Evolutionary conservation across 805 yeast species (phyloP), one percentile per base, ranked within the genome.

Genomic region (Metschnikowia vanudenii): DNA sequence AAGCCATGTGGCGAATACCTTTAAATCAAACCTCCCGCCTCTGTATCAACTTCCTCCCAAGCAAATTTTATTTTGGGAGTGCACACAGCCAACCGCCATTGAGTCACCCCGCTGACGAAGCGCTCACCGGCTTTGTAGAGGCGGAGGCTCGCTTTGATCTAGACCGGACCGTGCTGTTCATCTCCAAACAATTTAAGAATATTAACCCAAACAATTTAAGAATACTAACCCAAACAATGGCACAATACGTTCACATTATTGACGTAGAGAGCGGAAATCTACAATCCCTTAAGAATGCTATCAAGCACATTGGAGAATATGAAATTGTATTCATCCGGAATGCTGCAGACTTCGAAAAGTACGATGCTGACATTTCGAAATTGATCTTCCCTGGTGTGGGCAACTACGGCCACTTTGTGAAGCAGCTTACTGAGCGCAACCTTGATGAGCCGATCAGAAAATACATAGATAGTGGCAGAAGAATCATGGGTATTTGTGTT

Each of bases 351-450:
- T 81, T 82, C 45, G 66, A 64, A 31, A 54, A 52, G 34, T 52
- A 52, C 45, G 64, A 75, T 46, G 50, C 67, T 19, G 58, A 71
- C 10, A 86, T 87, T 37, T 69, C 66, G 31, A 74, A 73, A 57
- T 72, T 94, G 51, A 76, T 94, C 49, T 76, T 94, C 19, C 99
- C 99, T 7, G 99, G 99, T 22, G 99, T 94, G 14, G 99, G 99
- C 11, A 92, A 90, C 63, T 95, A 81, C 65, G 99, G 97, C 37
- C 98, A 94, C 63, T 91, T 92, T 63, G 90, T 91, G 50, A 80
- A 79, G 43, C 81, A 85, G 56, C 65, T 94, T 38, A 74, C 73
- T 39, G 71, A 71, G 3, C 76, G 85, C 47, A 79, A 82, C 0
- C 81, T 92, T 50, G 80, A 75, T 12, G 76, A 71, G 31, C 96